phyloP scores from a whole-genome alignment of 129 eudicot species.

The Kitagawia praeruptora region DNA sequence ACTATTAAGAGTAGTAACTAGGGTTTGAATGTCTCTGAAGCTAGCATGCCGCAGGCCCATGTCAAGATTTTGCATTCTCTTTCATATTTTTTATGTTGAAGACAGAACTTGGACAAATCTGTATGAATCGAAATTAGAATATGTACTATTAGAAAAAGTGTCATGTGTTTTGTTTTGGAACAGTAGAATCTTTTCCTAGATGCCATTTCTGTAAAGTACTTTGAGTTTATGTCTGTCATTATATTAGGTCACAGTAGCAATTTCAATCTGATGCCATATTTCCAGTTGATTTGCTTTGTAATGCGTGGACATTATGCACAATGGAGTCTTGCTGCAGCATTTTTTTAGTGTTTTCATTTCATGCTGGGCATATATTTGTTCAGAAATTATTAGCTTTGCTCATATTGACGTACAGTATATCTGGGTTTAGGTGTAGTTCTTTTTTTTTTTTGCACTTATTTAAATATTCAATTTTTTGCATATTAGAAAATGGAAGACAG shows the following conservation, averaged over 20 bases:
- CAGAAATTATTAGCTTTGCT: neutral
- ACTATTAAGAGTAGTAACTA: neutral
- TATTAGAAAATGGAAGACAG: conserved; percentile 45
- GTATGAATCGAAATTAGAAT: no score
- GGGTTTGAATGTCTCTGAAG: neutral
- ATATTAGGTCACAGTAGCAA: neutral
- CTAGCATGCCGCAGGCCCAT: neutral
- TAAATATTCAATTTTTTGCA: conserved; percentile 1
- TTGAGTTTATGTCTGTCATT: neutral
- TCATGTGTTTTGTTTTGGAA: no score
- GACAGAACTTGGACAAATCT: neutral
- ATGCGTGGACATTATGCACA: neutral
- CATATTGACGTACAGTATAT: neutral
- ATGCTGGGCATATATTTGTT: neutral
- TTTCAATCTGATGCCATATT: neutral
- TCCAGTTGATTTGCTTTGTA: neutral
- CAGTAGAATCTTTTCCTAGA: neutral
- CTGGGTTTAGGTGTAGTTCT: neutral
- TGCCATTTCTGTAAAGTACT: neutral
- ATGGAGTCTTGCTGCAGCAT: neutral
- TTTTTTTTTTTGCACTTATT: neutral
- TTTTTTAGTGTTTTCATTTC: neutral
- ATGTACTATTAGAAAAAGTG: no score
- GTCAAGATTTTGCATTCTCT: neutral
- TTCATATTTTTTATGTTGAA: neutral